These are phyloP conservation scores for Quillaja saponaria DNA, from an alignment of 306 rosid genomes.

Conservation along the genomic window DNA sequence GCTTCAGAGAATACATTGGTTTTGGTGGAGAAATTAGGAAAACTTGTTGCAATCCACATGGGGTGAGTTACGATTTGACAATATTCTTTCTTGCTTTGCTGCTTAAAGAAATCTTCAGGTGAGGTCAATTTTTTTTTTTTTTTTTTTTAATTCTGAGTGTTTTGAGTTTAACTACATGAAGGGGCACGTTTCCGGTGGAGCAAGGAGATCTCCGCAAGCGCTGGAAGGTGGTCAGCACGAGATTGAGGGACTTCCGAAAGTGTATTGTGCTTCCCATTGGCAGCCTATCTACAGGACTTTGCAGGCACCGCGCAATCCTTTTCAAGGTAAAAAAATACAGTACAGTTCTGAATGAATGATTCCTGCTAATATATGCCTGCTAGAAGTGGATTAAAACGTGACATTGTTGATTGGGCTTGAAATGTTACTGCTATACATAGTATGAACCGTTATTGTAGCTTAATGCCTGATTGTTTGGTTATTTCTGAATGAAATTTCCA, in stretches of 20 bases:
- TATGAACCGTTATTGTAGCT: no score
- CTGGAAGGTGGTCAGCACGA: slow-evolving; percentile 83
- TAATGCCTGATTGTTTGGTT: no score
- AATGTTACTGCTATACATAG: background rate
- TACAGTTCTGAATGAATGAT: background rate
- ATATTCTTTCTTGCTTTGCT: background rate
- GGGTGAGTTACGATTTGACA: slow-evolving; percentile 72
- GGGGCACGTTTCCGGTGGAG: slow-evolving; percentile 83
- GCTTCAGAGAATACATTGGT: slow-evolving; percentile 66
- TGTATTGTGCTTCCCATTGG: slow-evolving; percentile 93
- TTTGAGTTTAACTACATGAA: slow-evolving; percentile 40
- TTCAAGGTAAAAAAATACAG: slow-evolving; percentile 66
- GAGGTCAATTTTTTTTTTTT: background rate
- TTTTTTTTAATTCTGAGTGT: slow-evolving; percentile 4
- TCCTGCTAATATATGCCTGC: background rate
- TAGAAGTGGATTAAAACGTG: background rate
- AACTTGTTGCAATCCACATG: slow-evolving; percentile 89
- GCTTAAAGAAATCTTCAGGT: background rate
- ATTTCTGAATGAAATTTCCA: no score
- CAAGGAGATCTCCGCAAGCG: slow-evolving; percentile 78
- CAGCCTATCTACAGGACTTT: slow-evolving; percentile 78
- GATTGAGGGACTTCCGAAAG: slow-evolving; percentile 68
- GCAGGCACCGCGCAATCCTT: slow-evolving; percentile 97
- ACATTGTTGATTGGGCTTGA: background rate
- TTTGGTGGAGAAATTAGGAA: slow-evolving; percentile 84